These are phyloP conservation scores for Cudoniella acicularis DNA, from an alignment of 495 filamentous ascomycete genomes.

Conservation along the genomic window DNA sequence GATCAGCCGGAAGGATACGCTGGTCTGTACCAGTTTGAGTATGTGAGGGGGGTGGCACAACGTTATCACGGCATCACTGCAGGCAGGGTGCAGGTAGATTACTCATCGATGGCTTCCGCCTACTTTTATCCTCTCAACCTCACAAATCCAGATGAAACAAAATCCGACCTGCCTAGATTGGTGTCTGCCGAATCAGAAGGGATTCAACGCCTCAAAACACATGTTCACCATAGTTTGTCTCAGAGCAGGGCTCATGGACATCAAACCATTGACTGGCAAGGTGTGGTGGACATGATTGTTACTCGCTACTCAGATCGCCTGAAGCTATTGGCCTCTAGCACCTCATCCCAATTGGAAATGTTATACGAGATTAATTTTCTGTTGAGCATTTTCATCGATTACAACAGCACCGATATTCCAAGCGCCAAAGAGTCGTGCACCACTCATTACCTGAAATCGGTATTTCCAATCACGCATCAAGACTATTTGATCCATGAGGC, in stretches of 20 bases:
- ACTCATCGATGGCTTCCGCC: slow-evolving; percentile 56
- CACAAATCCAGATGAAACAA: slow-evolving; percentile 40
- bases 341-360: slow-evolving; percentile 27
- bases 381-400: slow-evolving; percentile 49
- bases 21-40: slow-evolving; percentile 26
- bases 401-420: slow-evolving; percentile 32
- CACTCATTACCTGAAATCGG: slow-evolving; percentile 38
- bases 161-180: slow-evolving; percentile 44
- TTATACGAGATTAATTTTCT: slow-evolving; percentile 43
- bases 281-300: slow-evolving; percentile 57
- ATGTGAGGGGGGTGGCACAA: slow-evolving; percentile 39
- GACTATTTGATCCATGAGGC: slow-evolving; percentile 38
- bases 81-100: slow-evolving; percentile 51
- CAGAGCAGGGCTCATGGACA: slow-evolving; percentile 10
- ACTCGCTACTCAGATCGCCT: slow-evolving; percentile 52
- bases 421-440: slow-evolving; percentile 46
- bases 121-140: slow-evolving; percentile 53
- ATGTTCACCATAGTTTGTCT: slow-evolving; percentile 26
- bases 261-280: slow-evolving; percentile 54
- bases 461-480: slow-evolving; percentile 15
- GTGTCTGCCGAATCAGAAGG: slow-evolving; percentile 30
- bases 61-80: slow-evolving; percentile 60
- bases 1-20: background rate
- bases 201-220: slow-evolving; percentile 37
- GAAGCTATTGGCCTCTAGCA: slow-evolving; percentile 38